These are phyloP conservation scores for Globisporangium iwayamae DNA, from an alignment of 352 stramenopile genomes.

Conservation along the genomic window DNA sequence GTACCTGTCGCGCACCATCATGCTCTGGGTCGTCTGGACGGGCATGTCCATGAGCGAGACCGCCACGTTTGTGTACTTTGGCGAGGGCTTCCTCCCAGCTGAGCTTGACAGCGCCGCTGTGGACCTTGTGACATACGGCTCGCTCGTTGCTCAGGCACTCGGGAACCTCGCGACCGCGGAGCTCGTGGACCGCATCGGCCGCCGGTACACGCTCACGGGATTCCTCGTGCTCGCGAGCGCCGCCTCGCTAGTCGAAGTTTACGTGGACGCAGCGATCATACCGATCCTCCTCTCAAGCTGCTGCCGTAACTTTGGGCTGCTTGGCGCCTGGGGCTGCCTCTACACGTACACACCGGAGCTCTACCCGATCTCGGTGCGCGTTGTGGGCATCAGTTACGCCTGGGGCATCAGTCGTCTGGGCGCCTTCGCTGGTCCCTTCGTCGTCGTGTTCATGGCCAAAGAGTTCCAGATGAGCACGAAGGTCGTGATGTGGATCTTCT, in stretches of 20 bases:
- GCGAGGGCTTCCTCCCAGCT: background rate
- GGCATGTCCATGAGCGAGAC: background rate
- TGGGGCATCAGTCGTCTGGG: background rate
- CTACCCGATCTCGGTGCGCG: slow-evolving; percentile 21
- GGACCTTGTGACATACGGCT: slow-evolving; percentile 1
- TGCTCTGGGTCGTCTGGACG: slow-evolving; percentile 9
- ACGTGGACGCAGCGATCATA: background rate
- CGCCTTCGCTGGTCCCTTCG: background rate
- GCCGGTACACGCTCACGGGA: background rate
- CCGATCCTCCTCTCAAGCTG: slow-evolving; percentile 2
- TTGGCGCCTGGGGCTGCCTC: slow-evolving; percentile 22
- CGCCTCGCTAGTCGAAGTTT: background rate
- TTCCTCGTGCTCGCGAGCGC: slow-evolving; percentile 1
- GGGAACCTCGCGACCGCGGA: background rate
- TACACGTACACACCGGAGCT: slow-evolving; percentile 28
- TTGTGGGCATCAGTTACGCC: slow-evolving; percentile 16
- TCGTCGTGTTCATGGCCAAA: background rate
- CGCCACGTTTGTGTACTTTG: slow-evolving; percentile 2
- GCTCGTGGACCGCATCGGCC: slow-evolving; percentile 9
- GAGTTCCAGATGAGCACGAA: background rate
- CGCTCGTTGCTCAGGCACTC: background rate
- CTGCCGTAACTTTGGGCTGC: slow-evolving; percentile 5
- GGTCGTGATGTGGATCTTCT: slow-evolving; percentile 10
- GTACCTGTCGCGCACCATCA: slow-evolving; percentile 5
- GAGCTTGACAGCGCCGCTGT: background rate